Base-by-base conservation (phyloP, 768 basidiomycete genomes). In the Tricholoma flavovirens region DNA sequence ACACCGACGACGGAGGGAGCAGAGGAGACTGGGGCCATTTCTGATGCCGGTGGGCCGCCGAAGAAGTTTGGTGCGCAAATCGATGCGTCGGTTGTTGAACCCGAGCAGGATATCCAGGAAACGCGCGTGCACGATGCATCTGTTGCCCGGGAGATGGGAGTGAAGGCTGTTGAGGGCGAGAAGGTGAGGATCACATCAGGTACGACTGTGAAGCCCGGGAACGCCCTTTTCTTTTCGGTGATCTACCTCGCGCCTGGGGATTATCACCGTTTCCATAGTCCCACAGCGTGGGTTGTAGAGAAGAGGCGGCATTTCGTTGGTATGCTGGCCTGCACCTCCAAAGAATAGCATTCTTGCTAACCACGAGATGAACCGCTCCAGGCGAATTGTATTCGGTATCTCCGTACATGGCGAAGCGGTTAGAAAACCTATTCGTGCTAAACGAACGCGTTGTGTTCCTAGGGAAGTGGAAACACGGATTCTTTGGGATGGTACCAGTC, bases 231-330 rank as follows among this genome's bases (percentile, higher is more conserved):
- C 73, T 99, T 98, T 70, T 75, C 88, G 21, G 97, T 99, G 62
- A 88, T 99, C 57, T 99, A 98, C 74, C 88, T 99, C 54, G 97
- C 96, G 0, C 97, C 97, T 1, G 96, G 97, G 1, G 97, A 99
- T 67, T 98, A 98, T 70, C 96, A 99, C 66, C 84, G 96, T 14
- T 99, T 97, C 81, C 97, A 99, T 70, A 88, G 86, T 51, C 96
- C 97, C 1, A 86, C 93, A 0, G 85, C 90, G 6, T 98, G 97
- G 97, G 94, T 99, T 5, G 96, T 98, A 15, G 95, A 99, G 76
- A 89, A 90, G 66, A 75, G 97, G 58, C 73, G 97, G 38, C 97
- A 99, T 69, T 98, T 99, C 64, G 85, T 93, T 29, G 96, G 94
- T 81, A 49, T 32, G 83, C 73, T n/a, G 3, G 48, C 26, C 24